Evolutionary conservation across 345 rosid species (phyloP), one percentile per base, ranked within the genome.

Genomic region (Salix arbutifolia): DNA sequence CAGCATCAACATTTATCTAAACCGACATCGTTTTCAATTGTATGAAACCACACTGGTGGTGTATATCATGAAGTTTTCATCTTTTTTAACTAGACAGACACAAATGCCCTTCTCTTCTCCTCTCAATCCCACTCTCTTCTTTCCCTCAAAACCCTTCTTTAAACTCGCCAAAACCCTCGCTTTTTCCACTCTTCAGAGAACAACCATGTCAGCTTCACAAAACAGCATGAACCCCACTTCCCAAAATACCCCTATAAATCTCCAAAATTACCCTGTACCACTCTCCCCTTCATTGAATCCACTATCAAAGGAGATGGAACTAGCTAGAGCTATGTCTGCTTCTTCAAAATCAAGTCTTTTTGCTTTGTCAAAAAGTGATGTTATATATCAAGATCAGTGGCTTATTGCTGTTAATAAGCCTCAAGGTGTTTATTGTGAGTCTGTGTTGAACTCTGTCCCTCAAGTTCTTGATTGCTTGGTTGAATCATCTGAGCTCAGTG

Each of bases 381-480:
- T 93, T 5, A 66, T 93, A 26, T 91, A 85, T 82, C 96, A 95
- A 85, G 98, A 95, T 77, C 90, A 93, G 69, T 91, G 92, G 91
- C 86, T 95, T 44, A 62, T 95, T 77, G 96, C 89, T 16, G 90
- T 91, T 7, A 88, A 93, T 71, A 93, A 95, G 79, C 99, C 98
- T 23, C 83, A 76, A 71, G 98, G 98, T 6, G 65, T 94, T 67
- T 92, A 94, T 84, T 94, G 97, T 68, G 98, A 94, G 81, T 46
- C 82, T 75, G 81, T 91, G 73, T 80, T 94, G 68, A 89, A 84
- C 38, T 85, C 94, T 31, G 87, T 78, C 72, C 89, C 91, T 61
- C 58, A 38, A 74, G 21, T 90, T 73, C 72, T 87, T 7, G 81
- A 74, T 77, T 70, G 76, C 83, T 80, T 75, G 18, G 68, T 70